These are phyloP conservation scores for Lichina pygmaea DNA, from an alignment of 495 filamentous ascomycete species.

Conservation along the genomic window DNA sequence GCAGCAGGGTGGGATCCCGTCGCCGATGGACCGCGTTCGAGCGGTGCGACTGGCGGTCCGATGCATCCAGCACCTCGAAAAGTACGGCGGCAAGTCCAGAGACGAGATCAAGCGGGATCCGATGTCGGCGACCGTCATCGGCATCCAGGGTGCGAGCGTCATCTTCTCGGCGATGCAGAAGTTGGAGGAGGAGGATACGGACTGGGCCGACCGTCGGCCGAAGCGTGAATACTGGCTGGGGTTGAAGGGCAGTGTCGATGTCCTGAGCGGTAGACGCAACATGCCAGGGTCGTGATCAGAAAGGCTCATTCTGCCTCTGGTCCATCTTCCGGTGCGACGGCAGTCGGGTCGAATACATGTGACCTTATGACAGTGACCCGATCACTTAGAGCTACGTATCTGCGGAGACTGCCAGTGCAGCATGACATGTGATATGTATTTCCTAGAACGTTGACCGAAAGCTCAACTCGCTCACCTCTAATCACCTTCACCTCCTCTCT, in stretches of 20 bases:
- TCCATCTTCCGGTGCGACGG: neutral
- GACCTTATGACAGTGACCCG: too few relatives aligned
- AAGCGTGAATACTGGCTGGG: slow-evolving; percentile 66
- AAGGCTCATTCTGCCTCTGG: neutral
- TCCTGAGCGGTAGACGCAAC: slow-evolving; percentile 40
- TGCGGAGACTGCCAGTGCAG: too few relatives aligned
- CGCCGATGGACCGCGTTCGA: slow-evolving; percentile 77
- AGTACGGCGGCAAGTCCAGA: slow-evolving; percentile 34
- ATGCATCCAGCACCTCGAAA: slow-evolving; percentile 72
- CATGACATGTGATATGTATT: too few relatives aligned
- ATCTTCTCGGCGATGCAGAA: slow-evolving; percentile 59
- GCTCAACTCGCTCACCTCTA: too few relatives aligned
- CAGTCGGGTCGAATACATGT: neutral
- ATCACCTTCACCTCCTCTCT: too few relatives aligned
- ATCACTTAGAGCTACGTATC: too few relatives aligned
- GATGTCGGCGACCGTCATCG: slow-evolving; percentile 55
- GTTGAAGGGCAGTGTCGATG: slow-evolving; percentile 60
- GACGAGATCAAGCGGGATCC: slow-evolving; percentile 43
- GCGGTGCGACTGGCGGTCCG: slow-evolving; percentile 78
- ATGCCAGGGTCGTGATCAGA: neutral
- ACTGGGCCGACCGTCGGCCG: slow-evolving; percentile 75
- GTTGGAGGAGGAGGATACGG: slow-evolving; percentile 61
- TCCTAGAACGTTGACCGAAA: too few relatives aligned
- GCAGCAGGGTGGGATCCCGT: slow-evolving; percentile 83
- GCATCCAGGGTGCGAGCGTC: slow-evolving; percentile 71